phyloP scores from a whole-genome alignment of 2,329 filamentous ascomycete genomes.

The Xylariaceae sp. region DNA sequence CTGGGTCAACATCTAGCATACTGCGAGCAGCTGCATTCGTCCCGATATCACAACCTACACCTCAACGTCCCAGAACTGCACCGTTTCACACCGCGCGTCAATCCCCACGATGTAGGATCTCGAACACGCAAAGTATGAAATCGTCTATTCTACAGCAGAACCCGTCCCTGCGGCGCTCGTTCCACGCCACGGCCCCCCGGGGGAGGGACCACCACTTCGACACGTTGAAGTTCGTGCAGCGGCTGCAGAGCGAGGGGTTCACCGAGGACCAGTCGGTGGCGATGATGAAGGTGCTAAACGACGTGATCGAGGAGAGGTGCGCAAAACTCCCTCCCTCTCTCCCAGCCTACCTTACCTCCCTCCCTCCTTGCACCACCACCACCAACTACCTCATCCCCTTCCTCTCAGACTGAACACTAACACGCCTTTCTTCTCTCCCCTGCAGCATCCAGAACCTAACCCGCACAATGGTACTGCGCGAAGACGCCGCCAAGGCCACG shows the following conservation, averaged over 20 bases:
- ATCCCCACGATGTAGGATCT: constrained; percentile 17
- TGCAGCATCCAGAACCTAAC: constrained; percentile 92
- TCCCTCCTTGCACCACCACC: neutral
- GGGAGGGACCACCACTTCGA: constrained; percentile 93
- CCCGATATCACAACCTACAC: constrained; percentile 29
- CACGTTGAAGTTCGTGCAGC: constrained; percentile 94
- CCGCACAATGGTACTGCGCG: constrained; percentile 94
- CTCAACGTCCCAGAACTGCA: constrained; percentile 29
- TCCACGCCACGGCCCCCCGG: constrained; percentile 70
- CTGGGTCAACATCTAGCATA: constrained; percentile 35
- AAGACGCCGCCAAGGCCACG: constrained; percentile 83
- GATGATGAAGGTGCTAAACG: constrained; percentile 98
- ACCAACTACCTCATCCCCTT: neutral
- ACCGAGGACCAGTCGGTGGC: constrained; percentile 93
- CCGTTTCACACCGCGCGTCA: constrained; percentile 35
- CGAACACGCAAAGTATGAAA: constrained; percentile 8
- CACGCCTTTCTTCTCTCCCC: neutral
- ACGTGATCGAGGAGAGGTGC: constrained; percentile 93
- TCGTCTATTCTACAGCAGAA: constrained; percentile 36
- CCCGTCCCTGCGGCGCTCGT: constrained; percentile 52
- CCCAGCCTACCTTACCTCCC: neutral
- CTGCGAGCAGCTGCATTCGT: constrained; percentile 39
- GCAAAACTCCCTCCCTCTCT: neutral
- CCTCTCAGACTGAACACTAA: neutral
- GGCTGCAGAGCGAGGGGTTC: constrained; percentile 88